A percentile compares a stretch with the other conserved stretches of the same genome.
phyloP scores from a whole-genome alignment of 2,329 filamentous ascomycete genomes.

The Alternaria sp. region DNA sequence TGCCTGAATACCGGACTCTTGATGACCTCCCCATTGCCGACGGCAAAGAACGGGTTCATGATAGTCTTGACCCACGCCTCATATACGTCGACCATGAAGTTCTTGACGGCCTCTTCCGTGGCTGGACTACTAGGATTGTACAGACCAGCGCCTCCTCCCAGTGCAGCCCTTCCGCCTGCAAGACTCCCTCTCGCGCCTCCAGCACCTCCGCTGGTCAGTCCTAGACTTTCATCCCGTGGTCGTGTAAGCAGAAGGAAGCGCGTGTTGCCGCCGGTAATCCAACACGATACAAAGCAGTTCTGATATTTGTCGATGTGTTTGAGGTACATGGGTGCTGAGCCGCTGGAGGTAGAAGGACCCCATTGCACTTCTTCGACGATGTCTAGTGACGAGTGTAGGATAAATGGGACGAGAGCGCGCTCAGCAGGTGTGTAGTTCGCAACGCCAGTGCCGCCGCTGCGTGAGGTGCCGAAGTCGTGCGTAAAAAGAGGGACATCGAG shows the following conservation, averaged over 20 bases:
- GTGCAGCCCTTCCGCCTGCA: slow-evolving; percentile 40
- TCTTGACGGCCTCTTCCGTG: slow-evolving; percentile 93
- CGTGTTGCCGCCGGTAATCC: slow-evolving; percentile 89
- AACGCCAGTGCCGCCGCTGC: slow-evolving; percentile 92
- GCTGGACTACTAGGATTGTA: slow-evolving; percentile 85
- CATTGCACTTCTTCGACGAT: slow-evolving; percentile 97
- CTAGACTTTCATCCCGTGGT: slow-evolving; percentile 61
- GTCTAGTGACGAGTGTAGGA: slow-evolving; percentile 91
- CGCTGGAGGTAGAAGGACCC: slow-evolving; percentile 60
- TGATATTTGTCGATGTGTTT: slow-evolving; percentile 98
- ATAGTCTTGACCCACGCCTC: slow-evolving; percentile 96
- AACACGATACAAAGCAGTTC: slow-evolving; percentile 93
- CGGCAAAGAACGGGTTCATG: slow-evolving; percentile 95
- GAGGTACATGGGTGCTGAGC: slow-evolving; percentile 74
- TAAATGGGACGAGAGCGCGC: slow-evolving; percentile 95
- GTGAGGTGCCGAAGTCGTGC: slow-evolving; percentile 95
- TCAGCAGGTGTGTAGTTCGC: slow-evolving; percentile 88
- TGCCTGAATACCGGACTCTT: slow-evolving; percentile 85
- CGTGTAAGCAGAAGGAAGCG: slow-evolving; percentile 96
- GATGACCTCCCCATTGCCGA: slow-evolving; percentile 85
- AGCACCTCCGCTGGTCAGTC: slow-evolving; percentile 26
- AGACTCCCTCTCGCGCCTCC: slow-evolving; percentile 41
- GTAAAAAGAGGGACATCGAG: slow-evolving; percentile 97
- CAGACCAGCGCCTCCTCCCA: slow-evolving; percentile 55
- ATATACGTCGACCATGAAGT: slow-evolving; percentile 95